These are phyloP conservation scores for Phytopythium litorale DNA, from an alignment of 352 stramenopile genomes.

Conservation along the genomic window DNA sequence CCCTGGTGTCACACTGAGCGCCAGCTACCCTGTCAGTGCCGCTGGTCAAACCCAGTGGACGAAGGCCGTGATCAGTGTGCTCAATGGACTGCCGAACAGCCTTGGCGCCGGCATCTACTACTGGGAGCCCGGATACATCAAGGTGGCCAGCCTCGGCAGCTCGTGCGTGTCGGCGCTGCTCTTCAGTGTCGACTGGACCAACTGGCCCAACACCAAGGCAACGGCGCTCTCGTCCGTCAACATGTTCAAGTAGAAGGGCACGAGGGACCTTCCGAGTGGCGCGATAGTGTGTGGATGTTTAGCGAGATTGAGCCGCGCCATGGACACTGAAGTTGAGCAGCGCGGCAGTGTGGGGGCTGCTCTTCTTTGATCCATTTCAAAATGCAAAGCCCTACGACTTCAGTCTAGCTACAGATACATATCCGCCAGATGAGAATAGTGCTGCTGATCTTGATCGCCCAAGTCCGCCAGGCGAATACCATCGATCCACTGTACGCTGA, in stretches of 20 bases:
- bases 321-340: background rate
- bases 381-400: background rate
- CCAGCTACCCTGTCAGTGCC: slow-evolving; percentile 17
- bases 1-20: slow-evolving; percentile 21
- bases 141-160: slow-evolving; percentile 23
- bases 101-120: slow-evolving; percentile 30
- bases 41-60: slow-evolving; percentile 22
- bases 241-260: slow-evolving; percentile 12
- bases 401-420: too few species aligned
- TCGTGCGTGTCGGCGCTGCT: slow-evolving; percentile 23
- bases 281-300: background rate
- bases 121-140: slow-evolving; percentile 29
- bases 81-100: slow-evolving; percentile 17
- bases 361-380: background rate
- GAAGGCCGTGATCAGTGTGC: slow-evolving; percentile 20
- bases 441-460: too few species aligned
- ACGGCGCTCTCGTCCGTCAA: slow-evolving; percentile 21
- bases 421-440: too few species aligned
- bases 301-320: background rate
- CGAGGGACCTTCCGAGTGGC: background rate
- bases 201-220: slow-evolving; percentile 17
- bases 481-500: too few species aligned
- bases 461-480: too few species aligned
- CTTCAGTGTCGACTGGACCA: slow-evolving; percentile 28
- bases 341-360: background rate